Base-by-base conservation (phyloP, 2,329 filamentous ascomycete species). In the Penicillium sp. region DNA sequence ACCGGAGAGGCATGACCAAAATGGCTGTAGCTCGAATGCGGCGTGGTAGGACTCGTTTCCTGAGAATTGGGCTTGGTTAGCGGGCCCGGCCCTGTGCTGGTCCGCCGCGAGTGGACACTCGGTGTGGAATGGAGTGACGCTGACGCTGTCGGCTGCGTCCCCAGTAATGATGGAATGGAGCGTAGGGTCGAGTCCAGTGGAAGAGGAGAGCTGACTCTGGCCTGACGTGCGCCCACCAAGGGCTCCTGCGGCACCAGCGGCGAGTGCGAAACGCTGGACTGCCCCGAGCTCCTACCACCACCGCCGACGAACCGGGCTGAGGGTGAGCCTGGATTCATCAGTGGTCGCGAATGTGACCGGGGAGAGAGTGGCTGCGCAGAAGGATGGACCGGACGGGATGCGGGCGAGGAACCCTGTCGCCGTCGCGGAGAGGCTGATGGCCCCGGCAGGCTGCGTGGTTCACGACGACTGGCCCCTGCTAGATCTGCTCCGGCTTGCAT, bases 241-340 rank as follows among this genome's bases (percentile, higher is more conserved):
- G 59, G 53, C 40, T 62, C 59, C 21, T 62, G 63, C 17, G 60
- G 27, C 15, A 51, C 51, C 33, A 69, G 55, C 2, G 66, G 64
- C 13, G 63, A 65, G 15, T 68, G 61, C 7, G 58, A 47, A 13
- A 61, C 58, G 39, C 56, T 60, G 11, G 60, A 48, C 25, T 60
- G 67, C 7, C 56, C 57, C 8, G 62, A 54, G 23, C 48, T 51
- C 29, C 55, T 57, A 9, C 58, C 53, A 29, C 51, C 46, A 1
- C 53, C 35, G 26, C 57, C 53, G 13, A 57, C 53, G 36, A 66
- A 59, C 4, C 64, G 61, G 16, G 60, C 54, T 8, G 64, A 64
- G 3, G 67, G 66, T 11, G 67, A 70, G 13, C 54, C 54, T 18
- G 65, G 64, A 14, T 60, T 59, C 33, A 65, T 59, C 17, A 57